Conservation (phyloP, 108 stramenopile genomes). For the Skeletonema costatum region DNA sequence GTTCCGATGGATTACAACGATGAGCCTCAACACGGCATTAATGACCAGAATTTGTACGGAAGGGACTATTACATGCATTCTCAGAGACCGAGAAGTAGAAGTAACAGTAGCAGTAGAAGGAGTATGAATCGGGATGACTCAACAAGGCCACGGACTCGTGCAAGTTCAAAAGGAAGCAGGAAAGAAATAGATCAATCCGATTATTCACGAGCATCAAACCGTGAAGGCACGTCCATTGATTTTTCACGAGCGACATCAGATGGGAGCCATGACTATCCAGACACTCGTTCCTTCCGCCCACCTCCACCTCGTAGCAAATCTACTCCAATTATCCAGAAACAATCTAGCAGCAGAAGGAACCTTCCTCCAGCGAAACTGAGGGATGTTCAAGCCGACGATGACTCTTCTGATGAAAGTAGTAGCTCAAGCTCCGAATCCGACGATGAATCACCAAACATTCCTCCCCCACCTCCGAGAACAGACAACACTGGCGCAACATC, state of each 20-base stretch:
- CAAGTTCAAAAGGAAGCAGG: not conserved
- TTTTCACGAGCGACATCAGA: not conserved
- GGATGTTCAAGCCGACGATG: not conserved
- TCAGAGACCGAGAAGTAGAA: not conserved
- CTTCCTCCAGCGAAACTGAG: not conserved
- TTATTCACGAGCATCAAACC: not conserved
- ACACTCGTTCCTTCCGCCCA: not conserved
- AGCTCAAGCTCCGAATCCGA: not conserved
- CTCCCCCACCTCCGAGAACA: not conserved
- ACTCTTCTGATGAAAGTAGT: not conserved
- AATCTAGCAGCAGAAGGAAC: not conserved
- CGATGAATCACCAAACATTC: not conserved
- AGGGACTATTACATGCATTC: not conserved
- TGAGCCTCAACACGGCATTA: not conserved
- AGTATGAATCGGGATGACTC: not conserved
- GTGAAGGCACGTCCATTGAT: not conserved
- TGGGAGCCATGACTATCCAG: not conserved
- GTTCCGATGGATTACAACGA: not conserved
- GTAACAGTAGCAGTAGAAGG: not conserved
- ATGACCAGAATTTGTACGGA: not conserved
- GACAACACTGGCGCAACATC: not conserved
- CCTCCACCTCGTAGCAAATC: not conserved
- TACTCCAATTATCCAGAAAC: not conserved
- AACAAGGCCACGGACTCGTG: not conserved
- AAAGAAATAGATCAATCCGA: not conserved